Evolutionary conservation across 2,329 filamentous ascomycete species (phyloP).

Genomic region (Fusarium tanahbumbuense): DNA sequence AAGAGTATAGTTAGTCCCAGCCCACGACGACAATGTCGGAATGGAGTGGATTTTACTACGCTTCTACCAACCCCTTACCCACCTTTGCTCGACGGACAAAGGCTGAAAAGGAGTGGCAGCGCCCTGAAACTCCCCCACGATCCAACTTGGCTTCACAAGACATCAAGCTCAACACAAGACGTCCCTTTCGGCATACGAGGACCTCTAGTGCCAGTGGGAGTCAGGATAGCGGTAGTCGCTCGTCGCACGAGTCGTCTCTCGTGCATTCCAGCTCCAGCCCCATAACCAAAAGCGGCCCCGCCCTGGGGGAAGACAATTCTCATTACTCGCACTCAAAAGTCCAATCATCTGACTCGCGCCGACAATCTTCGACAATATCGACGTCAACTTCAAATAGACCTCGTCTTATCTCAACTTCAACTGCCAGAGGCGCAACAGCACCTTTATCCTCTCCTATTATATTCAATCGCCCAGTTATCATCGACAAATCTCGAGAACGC

Average conservation of each 20-base stretch:
- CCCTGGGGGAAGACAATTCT: slow-evolving; percentile 40
- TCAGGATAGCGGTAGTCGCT: slow-evolving; percentile 45
- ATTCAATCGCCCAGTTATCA: slow-evolving; percentile 37
- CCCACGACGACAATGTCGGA: slow-evolving; percentile 47
- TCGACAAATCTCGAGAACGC: slow-evolving; percentile 37
- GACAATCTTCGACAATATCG: slow-evolving; percentile 28
- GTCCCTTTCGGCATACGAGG: slow-evolving; percentile 40
- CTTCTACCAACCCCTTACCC: slow-evolving; percentile 48
- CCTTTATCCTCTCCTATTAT: slow-evolving; percentile 33
- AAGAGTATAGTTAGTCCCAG: slow-evolving; percentile 43
- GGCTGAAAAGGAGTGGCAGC: slow-evolving; percentile 47
- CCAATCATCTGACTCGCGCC: slow-evolving; percentile 44
- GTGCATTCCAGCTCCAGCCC: slow-evolving; percentile 43
- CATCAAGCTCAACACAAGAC: slow-evolving; percentile 27
- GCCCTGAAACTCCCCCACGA: slow-evolving; percentile 38
- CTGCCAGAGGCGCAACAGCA: background rate
- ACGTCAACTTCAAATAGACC: slow-evolving; percentile 34
- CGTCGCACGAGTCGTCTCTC: slow-evolving; percentile 46
- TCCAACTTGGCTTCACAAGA: slow-evolving; percentile 39
- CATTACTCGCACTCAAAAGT: slow-evolving; percentile 35
- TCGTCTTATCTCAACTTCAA: slow-evolving; percentile 23
- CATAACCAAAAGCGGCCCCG: slow-evolving; percentile 43
- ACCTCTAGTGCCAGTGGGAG: slow-evolving; percentile 46
- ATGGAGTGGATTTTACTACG: slow-evolving; percentile 49
- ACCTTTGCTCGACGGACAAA: slow-evolving; percentile 42